phyloP scores from a whole-genome alignment of 2,329 filamentous ascomycete species.

The Fusarium pseudoanthophilum region DNA sequence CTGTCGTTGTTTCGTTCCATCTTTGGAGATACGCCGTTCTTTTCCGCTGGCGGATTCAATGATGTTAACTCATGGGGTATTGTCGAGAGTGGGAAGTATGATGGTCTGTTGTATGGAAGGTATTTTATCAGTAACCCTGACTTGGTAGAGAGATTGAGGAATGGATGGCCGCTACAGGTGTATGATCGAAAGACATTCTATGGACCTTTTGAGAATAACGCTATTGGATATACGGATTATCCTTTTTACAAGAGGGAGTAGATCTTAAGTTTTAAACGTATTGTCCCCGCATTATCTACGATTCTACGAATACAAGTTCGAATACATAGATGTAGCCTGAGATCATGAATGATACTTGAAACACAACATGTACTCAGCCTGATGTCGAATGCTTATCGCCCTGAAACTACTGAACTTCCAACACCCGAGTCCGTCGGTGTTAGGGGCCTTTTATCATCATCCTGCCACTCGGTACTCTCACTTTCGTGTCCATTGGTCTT shows the following conservation, averaged over 20 bases:
- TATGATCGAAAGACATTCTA: constrained; percentile 60
- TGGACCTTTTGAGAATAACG: constrained; percentile 50
- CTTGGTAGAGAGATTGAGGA: constrained; percentile 55
- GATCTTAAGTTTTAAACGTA: rapidly evolving
- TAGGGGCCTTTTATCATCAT: neutral
- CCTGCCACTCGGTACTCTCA: neutral
- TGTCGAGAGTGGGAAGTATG: constrained; percentile 55
- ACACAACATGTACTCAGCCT: neutral
- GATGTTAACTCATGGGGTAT: constrained; percentile 61
- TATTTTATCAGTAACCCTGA: constrained; percentile 62
- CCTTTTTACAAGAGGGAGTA: constrained; percentile 25
- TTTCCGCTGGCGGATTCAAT: constrained; percentile 66
- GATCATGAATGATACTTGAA: neutral
- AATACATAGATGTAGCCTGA: neutral
- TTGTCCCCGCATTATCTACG: rapidly evolving
- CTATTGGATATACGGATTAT: constrained; percentile 52
- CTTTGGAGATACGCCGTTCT: constrained; percentile 63
- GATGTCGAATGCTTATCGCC: neutral
- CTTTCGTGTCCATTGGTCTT: neutral
- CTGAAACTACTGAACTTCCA: constrained; percentile 12
- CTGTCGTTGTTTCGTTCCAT: constrained; percentile 61
- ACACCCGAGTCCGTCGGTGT: constrained; percentile 23
- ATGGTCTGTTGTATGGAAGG: constrained; percentile 59
- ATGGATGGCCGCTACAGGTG: constrained; percentile 51
- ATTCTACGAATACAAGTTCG: neutral